Evolutionary conservation across 805 yeast species (phyloP).

Genomic region (Nakazawaea ambrosiae): DNA sequence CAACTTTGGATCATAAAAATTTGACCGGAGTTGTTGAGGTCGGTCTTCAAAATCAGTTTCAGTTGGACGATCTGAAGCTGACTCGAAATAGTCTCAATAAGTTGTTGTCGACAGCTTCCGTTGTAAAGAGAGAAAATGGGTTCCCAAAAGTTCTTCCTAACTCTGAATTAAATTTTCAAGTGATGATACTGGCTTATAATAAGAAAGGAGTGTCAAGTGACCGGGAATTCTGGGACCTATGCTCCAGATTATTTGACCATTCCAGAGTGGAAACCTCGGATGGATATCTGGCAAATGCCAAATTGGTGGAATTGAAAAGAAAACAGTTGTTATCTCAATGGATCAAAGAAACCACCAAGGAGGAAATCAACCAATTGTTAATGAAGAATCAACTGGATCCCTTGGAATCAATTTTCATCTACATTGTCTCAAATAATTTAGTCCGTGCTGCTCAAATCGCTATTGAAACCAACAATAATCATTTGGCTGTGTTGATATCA

Average conservation of each 20-base stretch:
- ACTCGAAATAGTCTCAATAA: conserved; percentile 16
- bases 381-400: conserved; percentile 24
- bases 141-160: conserved; percentile 32
- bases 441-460: conserved; percentile 59
- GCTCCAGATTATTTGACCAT: conserved; percentile 57
- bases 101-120: conserved; percentile 18
- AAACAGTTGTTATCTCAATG: conserved; percentile 46
- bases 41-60: background rate
- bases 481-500: conserved; percentile 64
- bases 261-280: background rate
- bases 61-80: conserved; percentile 5
- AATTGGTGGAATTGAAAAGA: conserved; percentile 20
- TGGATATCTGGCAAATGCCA: background rate
- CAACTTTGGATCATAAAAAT: conserved; percentile 3
- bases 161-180: conserved; percentile 22
- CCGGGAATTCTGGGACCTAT: conserved; percentile 41
- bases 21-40: conserved; percentile 6
- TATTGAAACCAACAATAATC: conserved; percentile 52
- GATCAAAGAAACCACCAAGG: conserved; percentile 41
- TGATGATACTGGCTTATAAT: conserved; percentile 16
- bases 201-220: conserved; percentile 23
- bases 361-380: conserved; percentile 26
- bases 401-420: conserved; percentile 44
- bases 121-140: conserved; percentile 22
- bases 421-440: conserved; percentile 48